These are phyloP conservation scores for Aspergillus hancockii DNA, from an alignment of 495 filamentous ascomycete genomes.

Conservation along the genomic window DNA sequence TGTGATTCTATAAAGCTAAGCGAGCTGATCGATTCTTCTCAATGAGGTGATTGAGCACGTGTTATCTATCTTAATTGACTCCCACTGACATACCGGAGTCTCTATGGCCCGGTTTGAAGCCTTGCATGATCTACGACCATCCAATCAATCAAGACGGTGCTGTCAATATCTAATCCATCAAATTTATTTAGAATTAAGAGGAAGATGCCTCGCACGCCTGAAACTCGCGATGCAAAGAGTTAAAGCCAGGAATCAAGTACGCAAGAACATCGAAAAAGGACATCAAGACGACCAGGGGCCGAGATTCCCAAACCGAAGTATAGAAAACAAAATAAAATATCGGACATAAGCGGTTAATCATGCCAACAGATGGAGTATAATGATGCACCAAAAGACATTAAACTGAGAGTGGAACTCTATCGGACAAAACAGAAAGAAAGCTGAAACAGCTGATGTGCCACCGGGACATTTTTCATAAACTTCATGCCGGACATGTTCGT, in stretches of 20 bases:
- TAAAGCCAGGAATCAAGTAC: not conserved
- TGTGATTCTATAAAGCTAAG: too few species aligned
- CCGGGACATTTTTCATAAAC: not conserved
- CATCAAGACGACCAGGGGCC: not conserved
- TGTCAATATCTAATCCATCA: not conserved
- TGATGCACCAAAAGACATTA: slow-evolving; percentile 10
- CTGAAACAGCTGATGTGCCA: not conserved
- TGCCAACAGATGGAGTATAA: slow-evolving; percentile 10
- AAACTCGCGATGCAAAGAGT: not conserved
- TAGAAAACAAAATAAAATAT: slow-evolving; percentile 4
- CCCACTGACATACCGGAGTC: too few species aligned
- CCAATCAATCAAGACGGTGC: not conserved
- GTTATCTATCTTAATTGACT: too few species aligned
- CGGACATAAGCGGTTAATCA: slow-evolving; percentile 1
- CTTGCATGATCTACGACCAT: too few species aligned
- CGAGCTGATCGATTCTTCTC: too few species aligned
- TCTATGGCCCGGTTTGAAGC: too few species aligned
- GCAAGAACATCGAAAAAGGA: not conserved
- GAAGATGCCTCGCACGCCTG: not conserved
- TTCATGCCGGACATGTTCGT: slow-evolving; percentile 2
- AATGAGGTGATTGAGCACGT: too few species aligned
- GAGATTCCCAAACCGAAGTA: not conserved
- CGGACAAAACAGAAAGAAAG: slow-evolving; percentile 2
- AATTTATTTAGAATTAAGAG: not conserved
- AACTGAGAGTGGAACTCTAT: slow-evolving; percentile 11